Base-by-base conservation (phyloP, 352 stramenopile species). In the Globisporangium recalcitrans region DNA sequence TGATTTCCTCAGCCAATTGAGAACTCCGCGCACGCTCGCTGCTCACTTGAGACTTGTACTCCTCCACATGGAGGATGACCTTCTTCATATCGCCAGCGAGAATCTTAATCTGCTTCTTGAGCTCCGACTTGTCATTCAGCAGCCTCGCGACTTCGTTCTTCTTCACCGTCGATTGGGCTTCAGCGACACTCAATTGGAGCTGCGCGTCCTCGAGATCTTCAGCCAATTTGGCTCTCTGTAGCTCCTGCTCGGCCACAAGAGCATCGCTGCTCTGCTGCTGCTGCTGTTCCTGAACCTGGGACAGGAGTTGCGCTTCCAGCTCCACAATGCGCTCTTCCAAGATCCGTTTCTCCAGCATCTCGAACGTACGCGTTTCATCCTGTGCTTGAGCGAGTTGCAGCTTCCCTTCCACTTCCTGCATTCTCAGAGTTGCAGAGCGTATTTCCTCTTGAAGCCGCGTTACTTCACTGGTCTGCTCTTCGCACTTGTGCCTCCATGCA, bases 391-490 rank as follows among this genome's bases (percentile, higher is more conserved):
- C 57, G 7, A 63, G 38, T 0, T 54, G 53, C 21, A 68, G 6
- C 38, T 80, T 66, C 2, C 71, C 59, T 31, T 60, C 27, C 29
- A 83, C 51, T 26, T 72, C 67, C 11, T 77, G 63, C 38, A 77
- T 74, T 1, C 72, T 38, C 34, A 55, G 24, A 19, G 68, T 76
- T 52, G 54, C 64, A 9, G 34, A 52, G 14, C 47, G 59, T 42
- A 80, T 49, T 51, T 80, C 63, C 5, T 84, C 62, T 7, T 75
- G 62, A 19, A 71, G 64, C 27, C 47, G 34, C 16, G 56, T 40
- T 16, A 69, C 22, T 22, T 72, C 49, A 11, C 64, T 42, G 3
- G 11, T 53, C 21, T 65, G 60, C 13, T 58, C 10, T 31, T 71
- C 62, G n/a, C 56, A 29, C 46, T 70, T 58, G 2, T 61, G 31